phyloP scores from a whole-genome alignment of 1,139 yeast species.

The Pneumocystis murina region DNA sequence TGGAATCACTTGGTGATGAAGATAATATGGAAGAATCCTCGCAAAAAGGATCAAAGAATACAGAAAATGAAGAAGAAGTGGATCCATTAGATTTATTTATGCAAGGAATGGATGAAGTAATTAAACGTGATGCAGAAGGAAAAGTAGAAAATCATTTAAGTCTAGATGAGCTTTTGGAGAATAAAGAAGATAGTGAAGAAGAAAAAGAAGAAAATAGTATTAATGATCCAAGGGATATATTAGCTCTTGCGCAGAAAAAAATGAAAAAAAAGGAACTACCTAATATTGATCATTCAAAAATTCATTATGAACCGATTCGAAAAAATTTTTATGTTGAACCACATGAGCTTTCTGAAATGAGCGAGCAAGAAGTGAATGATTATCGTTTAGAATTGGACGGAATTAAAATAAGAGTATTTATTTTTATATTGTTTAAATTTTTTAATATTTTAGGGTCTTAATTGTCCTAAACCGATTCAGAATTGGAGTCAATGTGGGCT shows the following conservation, averaged over 20 bases:
- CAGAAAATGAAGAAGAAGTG: conserved; percentile 18
- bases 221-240: conserved; percentile 18
- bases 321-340: conserved; percentile 56
- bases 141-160: conserved; percentile 1
- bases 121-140: conserved; percentile 8
- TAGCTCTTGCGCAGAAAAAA: conserved; percentile 21
- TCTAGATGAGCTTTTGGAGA: conserved; percentile 17
- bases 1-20: not conserved
- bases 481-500: conserved; percentile 77
- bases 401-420: conserved; percentile 34
- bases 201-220: conserved; percentile 17
- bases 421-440: not conserved
- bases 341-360: conserved; percentile 34
- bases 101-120: conserved; percentile 18
- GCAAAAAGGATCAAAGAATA: not conserved
- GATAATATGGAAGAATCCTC: not conserved
- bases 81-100: conserved; percentile 30
- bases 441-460: conserved; percentile 27
- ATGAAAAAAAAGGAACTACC: conserved; percentile 31
- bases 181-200: conserved; percentile 18
- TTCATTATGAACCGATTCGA: conserved; percentile 40
- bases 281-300: conserved; percentile 33
- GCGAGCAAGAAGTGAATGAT: conserved; percentile 38
- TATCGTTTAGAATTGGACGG: conserved; percentile 48
- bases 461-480: conserved; percentile 51